Evolutionary conservation across 345 rosid species (phyloP), one percentile per base, ranked within the genome.

Genomic region (Lepidium didymum): DNA sequence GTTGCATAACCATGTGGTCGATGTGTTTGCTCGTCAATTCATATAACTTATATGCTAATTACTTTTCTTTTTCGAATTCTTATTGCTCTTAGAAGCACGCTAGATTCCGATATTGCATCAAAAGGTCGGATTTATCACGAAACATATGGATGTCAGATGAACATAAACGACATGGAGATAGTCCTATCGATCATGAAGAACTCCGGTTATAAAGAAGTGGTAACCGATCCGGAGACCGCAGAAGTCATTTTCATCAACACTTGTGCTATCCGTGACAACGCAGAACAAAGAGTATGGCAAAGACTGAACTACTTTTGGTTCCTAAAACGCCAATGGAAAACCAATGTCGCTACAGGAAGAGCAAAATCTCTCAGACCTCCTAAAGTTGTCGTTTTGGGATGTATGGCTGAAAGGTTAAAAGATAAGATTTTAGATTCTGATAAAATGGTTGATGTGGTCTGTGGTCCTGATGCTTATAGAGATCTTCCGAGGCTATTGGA

Each of bases 371-470:
- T 69, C 47, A 83, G 41, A 35, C 95, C 97, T 59, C 97, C 97
- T 4, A 94, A 90, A 82, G 90, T 94, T 27, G 99, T 87, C 25
- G 96, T 94, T 5, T 79, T 94, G 76, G 99, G 99, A 55, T 94
- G 99, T 78, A 90, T 94, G 97, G 96, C 97, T 40, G 99, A 94
- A 72, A 85, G 99, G 75, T 67, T 88, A 38, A 94, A 94, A 75
- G 97, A 90, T 3, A 90, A 86, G 83, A 90, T 94, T 63, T 80
- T 94, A 10, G 96, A 87, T 80, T 76, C 97, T 0, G 95, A 94
- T 78, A 94, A 90, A 82, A 94, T 94, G 97, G 99, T 94, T 44
- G 97, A 90, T 79, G 99, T 90, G 57, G 99, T 94, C 1, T 90
- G 99, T 1, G 97, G 96, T 7, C 92, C 96, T 11, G 96, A 94